Evolutionary conservation across 2,329 filamentous ascomycete species (phyloP).

Genomic region (Didymella pinodella): DNA sequence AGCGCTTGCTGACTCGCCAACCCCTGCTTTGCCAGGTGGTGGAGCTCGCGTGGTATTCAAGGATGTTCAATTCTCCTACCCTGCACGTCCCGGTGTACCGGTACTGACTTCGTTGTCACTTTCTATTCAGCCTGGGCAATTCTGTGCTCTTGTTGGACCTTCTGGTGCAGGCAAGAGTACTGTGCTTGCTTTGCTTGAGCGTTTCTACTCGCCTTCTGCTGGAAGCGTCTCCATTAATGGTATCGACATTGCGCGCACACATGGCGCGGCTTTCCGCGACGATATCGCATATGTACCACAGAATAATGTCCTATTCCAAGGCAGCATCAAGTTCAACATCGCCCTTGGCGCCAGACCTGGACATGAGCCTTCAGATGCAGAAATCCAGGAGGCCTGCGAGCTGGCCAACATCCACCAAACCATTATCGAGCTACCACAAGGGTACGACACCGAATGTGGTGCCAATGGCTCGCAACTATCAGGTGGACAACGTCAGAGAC

Average conservation of each 20-base stretch:
- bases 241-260: conserved; percentile 54
- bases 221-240: conserved; percentile 64
- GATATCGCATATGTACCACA: conserved; percentile 58
- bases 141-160: conserved; percentile 70
- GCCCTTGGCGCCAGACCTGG: conserved; percentile 61
- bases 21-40: conserved; percentile 74
- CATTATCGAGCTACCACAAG: conserved; percentile 67
- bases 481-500: conserved; percentile 54
- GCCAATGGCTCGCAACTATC: conserved; percentile 53
- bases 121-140: conserved; percentile 65
- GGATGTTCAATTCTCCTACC: conserved; percentile 71
- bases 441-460: conserved; percentile 67
- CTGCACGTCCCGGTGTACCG: conserved; percentile 65
- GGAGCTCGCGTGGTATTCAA: conserved; percentile 61
- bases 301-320: conserved; percentile 58
- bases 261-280: conserved; percentile 53
- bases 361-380: conserved; percentile 63
- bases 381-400: conserved; percentile 72
- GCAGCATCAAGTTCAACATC: conserved; percentile 58
- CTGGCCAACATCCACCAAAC: conserved; percentile 75
- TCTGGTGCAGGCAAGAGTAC: conserved; percentile 74
- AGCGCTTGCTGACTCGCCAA: conserved; percentile 34
- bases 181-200: conserved; percentile 63
- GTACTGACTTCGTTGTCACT: conserved; percentile 67
- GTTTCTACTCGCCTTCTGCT: conserved; percentile 61